Base-by-base conservation (phyloP, 1,284 basidiomycete genomes). In the Peniophora sp. region DNA sequence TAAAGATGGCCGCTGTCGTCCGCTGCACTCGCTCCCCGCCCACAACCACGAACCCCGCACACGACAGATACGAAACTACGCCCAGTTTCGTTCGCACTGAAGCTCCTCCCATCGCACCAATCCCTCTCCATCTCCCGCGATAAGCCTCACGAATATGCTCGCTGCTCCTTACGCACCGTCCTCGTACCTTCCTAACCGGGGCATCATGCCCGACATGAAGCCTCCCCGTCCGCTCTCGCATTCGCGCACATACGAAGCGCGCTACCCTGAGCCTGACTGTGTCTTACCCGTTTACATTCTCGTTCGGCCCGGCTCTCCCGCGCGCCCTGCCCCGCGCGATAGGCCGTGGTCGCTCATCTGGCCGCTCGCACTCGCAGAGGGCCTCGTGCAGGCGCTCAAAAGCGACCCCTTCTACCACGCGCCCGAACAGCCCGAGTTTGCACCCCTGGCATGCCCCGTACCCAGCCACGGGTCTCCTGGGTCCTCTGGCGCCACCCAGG, bases 111-210 rank as follows among this genome's bases (percentile, higher is more conserved):
- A 32, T 32, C 27, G 6, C 6, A 32, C 27, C 27, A 32, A 12
- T 6, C 27, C 27, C 27, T 5, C 27, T 32, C 6, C 27, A 32
- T 32, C 27, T 32, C 27, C 12, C 27, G 27, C 27, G 27, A 32
- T 32, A 32, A 32, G 27, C 27, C 27, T 32, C 12, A 6, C 37
- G 8, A 20, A 41, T 23, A 46, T 3, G 18, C 17, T 35, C 3
- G 41, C 20, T 17, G 35, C 46, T 23, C 53, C 52, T 37, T 56
- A 56, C 36, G 54, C 55, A 32, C 24, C 42, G 20, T 36, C 49
- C 14, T 55, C 52, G 27, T 56, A 56, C 34, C 54, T 55, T 27
- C 55, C 55, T 3, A 47, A 52, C 15, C 55, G 55, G 18, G 55
- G 55, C 27, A 15, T 56, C 17, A 50, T 50, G 23, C 55, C 55